Percentiles rank a stretch among this genome's conserved stretches.
Conservation (phyloP, 192 early-diverging fungal genomes). For the Backusella luteola region DNA sequence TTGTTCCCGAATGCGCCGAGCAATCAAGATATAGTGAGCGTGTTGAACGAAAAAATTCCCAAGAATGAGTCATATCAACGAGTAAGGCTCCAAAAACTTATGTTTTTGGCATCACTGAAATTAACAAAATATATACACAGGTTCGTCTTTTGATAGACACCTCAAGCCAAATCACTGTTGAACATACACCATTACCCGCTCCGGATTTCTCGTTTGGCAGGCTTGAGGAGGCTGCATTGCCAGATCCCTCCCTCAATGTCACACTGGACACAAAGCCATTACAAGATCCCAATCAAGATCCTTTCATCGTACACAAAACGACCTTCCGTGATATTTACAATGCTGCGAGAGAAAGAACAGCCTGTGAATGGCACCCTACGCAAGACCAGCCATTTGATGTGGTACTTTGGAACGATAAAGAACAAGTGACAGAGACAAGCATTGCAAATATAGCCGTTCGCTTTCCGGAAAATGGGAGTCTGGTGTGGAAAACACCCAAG, state of each 20-base stretch:
- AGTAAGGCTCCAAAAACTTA: neutral
- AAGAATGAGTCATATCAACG: neutral
- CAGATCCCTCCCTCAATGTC: conserved; percentile 21
- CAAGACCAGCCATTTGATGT: conserved; percentile 46
- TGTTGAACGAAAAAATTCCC: neutral
- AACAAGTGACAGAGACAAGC: conserved; percentile 53
- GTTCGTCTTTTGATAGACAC: conserved; percentile 22
- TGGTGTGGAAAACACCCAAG: conserved; percentile 50
- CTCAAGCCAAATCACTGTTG: conserved; percentile 2
- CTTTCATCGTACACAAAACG: conserved; percentile 54
- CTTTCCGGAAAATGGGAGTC: conserved; percentile 14
- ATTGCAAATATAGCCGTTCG: conserved; percentile 57
- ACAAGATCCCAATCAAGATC: conserved; percentile 16
- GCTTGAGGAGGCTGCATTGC: neutral
- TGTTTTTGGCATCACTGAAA: neutral
- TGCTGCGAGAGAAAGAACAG: conserved; percentile 38
- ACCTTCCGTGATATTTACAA: conserved; percentile 49
- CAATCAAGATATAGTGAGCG: neutral
- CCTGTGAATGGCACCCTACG: conserved; percentile 27
- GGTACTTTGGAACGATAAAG: conserved; percentile 45
- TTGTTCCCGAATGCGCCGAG: neutral
- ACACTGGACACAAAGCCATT: conserved; percentile 40
- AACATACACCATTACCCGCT: conserved; percentile 17
- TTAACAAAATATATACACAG: neutral
- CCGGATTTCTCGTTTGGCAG: neutral